These are phyloP conservation scores for Penstemon newberryi DNA, from an alignment of 257 asterid genomes.

Conservation along the genomic window DNA sequence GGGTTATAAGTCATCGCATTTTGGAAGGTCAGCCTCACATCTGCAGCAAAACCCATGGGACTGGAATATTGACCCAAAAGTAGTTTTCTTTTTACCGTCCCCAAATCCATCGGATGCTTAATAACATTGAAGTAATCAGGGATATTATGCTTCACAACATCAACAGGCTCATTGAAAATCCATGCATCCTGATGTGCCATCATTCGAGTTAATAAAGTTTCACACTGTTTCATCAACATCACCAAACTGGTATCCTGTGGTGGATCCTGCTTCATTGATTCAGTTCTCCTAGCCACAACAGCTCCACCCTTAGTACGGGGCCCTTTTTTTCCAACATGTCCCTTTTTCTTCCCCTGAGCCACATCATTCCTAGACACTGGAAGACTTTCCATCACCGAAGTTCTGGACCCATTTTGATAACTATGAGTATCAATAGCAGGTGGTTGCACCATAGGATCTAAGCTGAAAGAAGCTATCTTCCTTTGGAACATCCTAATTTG, in stretches of 20 bases:
- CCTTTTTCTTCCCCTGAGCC: conserved; percentile 48
- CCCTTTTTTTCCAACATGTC: conserved; percentile 52
- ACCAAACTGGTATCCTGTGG: conserved; percentile 41
- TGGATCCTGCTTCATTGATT: conserved; percentile 37
- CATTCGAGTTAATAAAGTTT: conserved; percentile 48
- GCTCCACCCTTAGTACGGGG: conserved; percentile 57
- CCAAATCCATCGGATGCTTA: conserved; percentile 93
- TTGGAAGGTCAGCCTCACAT: conserved; percentile 72
- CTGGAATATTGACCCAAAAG: conserved; percentile 51
- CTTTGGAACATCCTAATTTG: conserved; percentile 60
- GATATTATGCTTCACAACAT: conserved; percentile 55
- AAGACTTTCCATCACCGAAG: conserved; percentile 43
- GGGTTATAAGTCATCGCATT: conserved; percentile 84
- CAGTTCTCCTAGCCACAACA: conserved; percentile 38
- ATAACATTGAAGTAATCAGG: conserved; percentile 73
- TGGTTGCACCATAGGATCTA: conserved; percentile 31
- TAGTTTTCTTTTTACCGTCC: conserved; percentile 65
- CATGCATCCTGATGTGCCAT: conserved; percentile 58
- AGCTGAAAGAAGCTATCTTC: conserved; percentile 44
- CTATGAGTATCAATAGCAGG: conserved; percentile 43
- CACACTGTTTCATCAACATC: conserved; percentile 70
- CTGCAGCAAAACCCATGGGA: conserved; percentile 68
- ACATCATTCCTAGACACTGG: background rate
- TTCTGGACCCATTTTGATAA: conserved; percentile 45
- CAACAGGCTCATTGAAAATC: conserved; percentile 78